phyloP scores from a whole-genome alignment of 345 rosid species.

The Luvunga scandens region DNA sequence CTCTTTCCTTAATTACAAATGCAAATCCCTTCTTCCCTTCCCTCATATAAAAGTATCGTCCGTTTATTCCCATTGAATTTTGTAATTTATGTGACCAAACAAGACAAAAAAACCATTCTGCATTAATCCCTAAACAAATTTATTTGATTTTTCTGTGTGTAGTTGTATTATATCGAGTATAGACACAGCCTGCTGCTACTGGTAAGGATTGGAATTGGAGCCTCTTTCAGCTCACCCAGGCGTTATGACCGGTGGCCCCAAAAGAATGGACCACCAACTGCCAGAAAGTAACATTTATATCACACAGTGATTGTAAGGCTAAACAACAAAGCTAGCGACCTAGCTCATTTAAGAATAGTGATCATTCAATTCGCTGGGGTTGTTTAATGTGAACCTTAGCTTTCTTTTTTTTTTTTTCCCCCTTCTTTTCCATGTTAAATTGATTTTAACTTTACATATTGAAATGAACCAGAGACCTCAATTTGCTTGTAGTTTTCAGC shows the following conservation, averaged over 20 bases:
- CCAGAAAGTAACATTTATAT: slow-evolving; percentile 15
- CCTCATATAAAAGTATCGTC: slow-evolving; percentile 11
- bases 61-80: slow-evolving; percentile 25
- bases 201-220: slow-evolving; percentile 12
- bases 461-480: neutral
- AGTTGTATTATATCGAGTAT: neutral
- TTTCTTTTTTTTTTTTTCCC: too few relatives aligned
- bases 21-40: neutral
- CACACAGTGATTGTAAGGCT: neutral
- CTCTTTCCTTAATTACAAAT: neutral
- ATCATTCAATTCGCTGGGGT: neutral
- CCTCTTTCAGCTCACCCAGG: slow-evolving; percentile 15
- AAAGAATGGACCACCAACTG: slow-evolving; percentile 8
- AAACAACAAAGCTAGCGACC: neutral
- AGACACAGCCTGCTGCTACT: neutral
- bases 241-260: slow-evolving; percentile 1
- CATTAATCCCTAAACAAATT: neutral
- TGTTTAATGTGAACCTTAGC: neutral
- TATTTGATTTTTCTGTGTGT: neutral
- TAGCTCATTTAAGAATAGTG: neutral
- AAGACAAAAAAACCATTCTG: slow-evolving; percentile 41
- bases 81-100: slow-evolving; percentile 24
- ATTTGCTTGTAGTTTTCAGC: slow-evolving; percentile 9
- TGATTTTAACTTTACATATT: too few relatives aligned
- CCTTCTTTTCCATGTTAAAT: too few relatives aligned